Evolutionary conservation across 2,329 filamentous ascomycete genomes (phyloP), one percentile per base, ranked within the genome.

Genomic region (Emergomyces orientalis): DNA sequence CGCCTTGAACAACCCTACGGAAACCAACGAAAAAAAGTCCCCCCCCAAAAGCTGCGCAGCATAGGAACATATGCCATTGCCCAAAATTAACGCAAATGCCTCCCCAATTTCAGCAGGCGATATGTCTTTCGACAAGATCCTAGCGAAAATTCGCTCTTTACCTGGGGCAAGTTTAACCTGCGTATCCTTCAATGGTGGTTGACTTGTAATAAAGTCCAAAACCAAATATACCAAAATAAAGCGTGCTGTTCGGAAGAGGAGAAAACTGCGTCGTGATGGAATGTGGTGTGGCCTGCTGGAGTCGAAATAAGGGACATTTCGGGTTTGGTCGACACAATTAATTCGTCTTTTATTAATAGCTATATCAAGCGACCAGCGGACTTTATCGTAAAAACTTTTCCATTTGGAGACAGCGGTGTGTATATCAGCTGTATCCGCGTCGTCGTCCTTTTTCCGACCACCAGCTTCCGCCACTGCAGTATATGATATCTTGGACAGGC

Each of bases 211-310:
- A 7, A 65, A 30, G 56, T 65, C 63, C 19, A 62, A 11, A 13
- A 47, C 27, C n/a, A 65, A n/a, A 61, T 65, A 65, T 9, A 62
- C 32, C 22, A 65, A 30, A 47, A 61, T 30, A n/a, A 62, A 43
- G 3, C 62, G 63, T 22, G 52, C 14, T 22, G 51, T 3, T 9
- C 63, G 47, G 58, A 64, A 64, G 11, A 51, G 45, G 22, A 64
- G 41, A 37, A 64, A 63, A 27, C 47, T 49, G 27, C 45, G 32
- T 19, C 54, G 58, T 1, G 63, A 62, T 17, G 49, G 43, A 13
- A 39, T 13, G 11, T 55, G 30, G 4, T 34, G 37, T 14, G 25
- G 49, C 32, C 25, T 43, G 30, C 41, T 58, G 11, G 34, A 37
- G n/a, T 30, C 54, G 63, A 60, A 62, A 34, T 13, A 19, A 11